phyloP scores from a whole-genome alignment of 2,329 filamentous ascomycete genomes.

The Fusarium sp. region DNA sequence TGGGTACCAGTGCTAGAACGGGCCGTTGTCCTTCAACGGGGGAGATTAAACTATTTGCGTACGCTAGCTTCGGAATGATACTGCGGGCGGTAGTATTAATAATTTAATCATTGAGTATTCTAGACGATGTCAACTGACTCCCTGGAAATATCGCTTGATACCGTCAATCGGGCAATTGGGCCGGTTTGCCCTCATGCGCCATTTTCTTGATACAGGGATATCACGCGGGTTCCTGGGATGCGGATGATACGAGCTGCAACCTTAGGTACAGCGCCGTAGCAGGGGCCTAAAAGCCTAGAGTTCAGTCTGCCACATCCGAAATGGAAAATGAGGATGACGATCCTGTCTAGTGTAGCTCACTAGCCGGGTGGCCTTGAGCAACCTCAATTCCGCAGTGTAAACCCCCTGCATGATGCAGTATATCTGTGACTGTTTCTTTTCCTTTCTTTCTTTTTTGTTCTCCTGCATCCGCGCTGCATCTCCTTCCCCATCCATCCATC shows the following conservation, averaged over 20 bases:
- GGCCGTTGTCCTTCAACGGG: background rate
- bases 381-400: background rate
- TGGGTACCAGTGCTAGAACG: background rate
- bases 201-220: background rate
- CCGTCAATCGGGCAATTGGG: background rate
- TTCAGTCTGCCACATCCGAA: background rate
- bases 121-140: background rate
- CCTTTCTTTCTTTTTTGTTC: background rate
- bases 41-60: background rate
- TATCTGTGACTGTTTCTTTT: background rate
- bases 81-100: background rate
- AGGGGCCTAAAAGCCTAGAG: background rate
- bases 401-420: background rate
- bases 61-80: background rate
- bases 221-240: background rate
- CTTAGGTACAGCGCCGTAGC: background rate
- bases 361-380: background rate
- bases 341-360: background rate
- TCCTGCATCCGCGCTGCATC: background rate
- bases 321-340: background rate
- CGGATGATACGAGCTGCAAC: background rate
- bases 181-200: background rate
- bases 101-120: too few relatives aligned
- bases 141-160: background rate
- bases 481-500: background rate